Conservation (phyloP, 306 rosid genomes). For the Castanea crenata region DNA sequence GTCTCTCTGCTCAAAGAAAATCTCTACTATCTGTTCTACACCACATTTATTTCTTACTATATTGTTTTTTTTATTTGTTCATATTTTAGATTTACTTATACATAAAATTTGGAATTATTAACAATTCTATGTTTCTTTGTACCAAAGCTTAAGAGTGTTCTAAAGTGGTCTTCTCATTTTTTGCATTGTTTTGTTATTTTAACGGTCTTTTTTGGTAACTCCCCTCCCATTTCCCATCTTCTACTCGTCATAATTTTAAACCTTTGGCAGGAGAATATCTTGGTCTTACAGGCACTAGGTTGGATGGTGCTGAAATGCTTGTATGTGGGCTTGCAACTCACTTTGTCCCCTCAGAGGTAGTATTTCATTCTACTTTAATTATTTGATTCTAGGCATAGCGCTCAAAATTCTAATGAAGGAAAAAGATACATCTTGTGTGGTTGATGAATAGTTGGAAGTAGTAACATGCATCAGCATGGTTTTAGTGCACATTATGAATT, state of each 20-base stretch:
- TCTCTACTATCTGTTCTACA: not conserved
- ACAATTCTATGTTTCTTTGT: too few relatives aligned
- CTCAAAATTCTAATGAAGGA: not conserved
- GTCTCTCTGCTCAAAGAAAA: not conserved
- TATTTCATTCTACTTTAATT: conserved; percentile 14
- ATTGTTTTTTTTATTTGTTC: not conserved
- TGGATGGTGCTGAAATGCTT: conserved; percentile 98
- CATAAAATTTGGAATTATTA: too few relatives aligned
- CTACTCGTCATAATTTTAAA: conserved; percentile 15
- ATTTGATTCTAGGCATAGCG: not conserved
- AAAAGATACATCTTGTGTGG: not conserved
- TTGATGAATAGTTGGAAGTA: not conserved
- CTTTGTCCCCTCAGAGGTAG: conserved; percentile 72
- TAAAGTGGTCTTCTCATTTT: too few relatives aligned
- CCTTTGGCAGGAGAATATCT: conserved; percentile 85
- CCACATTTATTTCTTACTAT: too few relatives aligned
- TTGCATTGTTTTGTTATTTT: not conserved
- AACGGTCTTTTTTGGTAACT: not conserved
- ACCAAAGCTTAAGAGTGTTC: too few relatives aligned
- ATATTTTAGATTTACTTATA: too few relatives aligned
- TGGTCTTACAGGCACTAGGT: conserved; percentile 86
- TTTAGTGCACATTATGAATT: not conserved
- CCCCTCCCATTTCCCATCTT: not conserved
- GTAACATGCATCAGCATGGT: not conserved
- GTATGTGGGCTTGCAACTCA: conserved; percentile 95